Conservation (phyloP, 2,329 filamentous ascomycete genomes). For the Ophiostoma pallidulum region DNA sequence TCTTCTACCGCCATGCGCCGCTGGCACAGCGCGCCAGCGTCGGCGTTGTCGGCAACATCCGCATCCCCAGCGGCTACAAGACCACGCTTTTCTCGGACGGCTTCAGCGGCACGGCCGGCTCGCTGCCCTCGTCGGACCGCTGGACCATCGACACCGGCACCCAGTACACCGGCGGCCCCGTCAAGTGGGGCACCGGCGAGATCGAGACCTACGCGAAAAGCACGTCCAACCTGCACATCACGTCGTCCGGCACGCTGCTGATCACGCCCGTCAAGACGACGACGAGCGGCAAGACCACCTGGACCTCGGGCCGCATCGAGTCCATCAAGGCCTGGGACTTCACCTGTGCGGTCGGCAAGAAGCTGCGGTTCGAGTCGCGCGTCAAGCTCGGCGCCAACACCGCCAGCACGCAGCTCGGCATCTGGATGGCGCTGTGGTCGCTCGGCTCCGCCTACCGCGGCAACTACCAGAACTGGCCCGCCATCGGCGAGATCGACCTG, state of each 20-base stretch:
- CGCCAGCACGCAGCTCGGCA: slow-evolving; percentile 25
- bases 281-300: slow-evolving; percentile 18
- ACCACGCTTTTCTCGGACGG: slow-evolving; percentile 19
- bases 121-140: slow-evolving; percentile 29
- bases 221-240: slow-evolving; percentile 31
- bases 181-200: slow-evolving; percentile 41
- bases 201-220: slow-evolving; percentile 35
- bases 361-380: slow-evolving; percentile 30
- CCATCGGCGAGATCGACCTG: slow-evolving; percentile 35
- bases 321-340: slow-evolving; percentile 28
- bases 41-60: slow-evolving; percentile 11
- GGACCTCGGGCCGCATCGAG: slow-evolving; percentile 38
- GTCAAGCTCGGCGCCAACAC: slow-evolving; percentile 28
- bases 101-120: slow-evolving; percentile 22
- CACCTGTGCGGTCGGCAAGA: slow-evolving; percentile 23
- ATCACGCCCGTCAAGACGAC: slow-evolving; percentile 25
- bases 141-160: slow-evolving; percentile 38
- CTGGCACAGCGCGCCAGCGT: slow-evolving; percentile 8
- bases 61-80: slow-evolving; percentile 23
- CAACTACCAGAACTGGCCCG: slow-evolving; percentile 33
- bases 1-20: slow-evolving; percentile 7
- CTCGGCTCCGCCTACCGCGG: slow-evolving; percentile 31
- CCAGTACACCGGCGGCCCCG: slow-evolving; percentile 34
- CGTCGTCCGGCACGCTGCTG: slow-evolving; percentile 26
- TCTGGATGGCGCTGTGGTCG: slow-evolving; percentile 40